Evolutionary conservation across 495 filamentous ascomycete species (phyloP).

Genomic region (Ramalina peruviana): DNA sequence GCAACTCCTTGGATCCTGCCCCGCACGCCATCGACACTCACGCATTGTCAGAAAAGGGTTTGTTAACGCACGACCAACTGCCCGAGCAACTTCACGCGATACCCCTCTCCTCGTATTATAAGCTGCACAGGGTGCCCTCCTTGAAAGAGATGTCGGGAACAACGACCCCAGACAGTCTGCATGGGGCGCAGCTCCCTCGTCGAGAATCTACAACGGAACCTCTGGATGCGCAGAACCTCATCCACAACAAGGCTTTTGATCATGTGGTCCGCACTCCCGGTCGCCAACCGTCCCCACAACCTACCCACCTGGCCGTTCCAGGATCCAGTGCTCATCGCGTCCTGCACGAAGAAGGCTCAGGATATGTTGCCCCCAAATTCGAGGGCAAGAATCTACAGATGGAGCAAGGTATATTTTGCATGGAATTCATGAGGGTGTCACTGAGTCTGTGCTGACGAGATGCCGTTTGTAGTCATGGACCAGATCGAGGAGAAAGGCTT

Average conservation of each 20-base stretch:
- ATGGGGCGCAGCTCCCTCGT: conserved; percentile 9
- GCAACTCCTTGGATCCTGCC: conserved; percentile 12
- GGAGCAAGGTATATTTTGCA: conserved; percentile 51
- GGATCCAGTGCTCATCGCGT: conserved; percentile 45
- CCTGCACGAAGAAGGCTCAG: conserved; percentile 78
- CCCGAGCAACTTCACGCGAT: conserved; percentile 13
- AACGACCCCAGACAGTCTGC: background rate
- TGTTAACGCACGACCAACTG: conserved; percentile 11
- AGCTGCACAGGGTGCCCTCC: conserved; percentile 18
- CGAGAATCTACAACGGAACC: background rate
- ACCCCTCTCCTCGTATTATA: conserved; percentile 16
- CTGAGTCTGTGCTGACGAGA: conserved; percentile 3
- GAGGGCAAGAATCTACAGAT: conserved; percentile 91
- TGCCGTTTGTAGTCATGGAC: conserved; percentile 44
- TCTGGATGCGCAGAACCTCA: conserved; percentile 5
- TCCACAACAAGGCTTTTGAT: conserved; percentile 51
- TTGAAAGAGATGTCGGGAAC: conserved; percentile 10
- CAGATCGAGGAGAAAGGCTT: conserved; percentile 65
- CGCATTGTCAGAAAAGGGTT: background rate
- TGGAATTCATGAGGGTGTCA: background rate
- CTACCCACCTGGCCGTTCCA: conserved; percentile 75
- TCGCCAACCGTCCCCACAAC: conserved; percentile 74
- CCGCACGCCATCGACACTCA: conserved; percentile 1
- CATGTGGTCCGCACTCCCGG: conserved; percentile 42
- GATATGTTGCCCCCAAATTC: conserved; percentile 90